phyloP scores from a whole-genome alignment of 768 basidiomycete genomes.

The Naganishia antarctica region DNA sequence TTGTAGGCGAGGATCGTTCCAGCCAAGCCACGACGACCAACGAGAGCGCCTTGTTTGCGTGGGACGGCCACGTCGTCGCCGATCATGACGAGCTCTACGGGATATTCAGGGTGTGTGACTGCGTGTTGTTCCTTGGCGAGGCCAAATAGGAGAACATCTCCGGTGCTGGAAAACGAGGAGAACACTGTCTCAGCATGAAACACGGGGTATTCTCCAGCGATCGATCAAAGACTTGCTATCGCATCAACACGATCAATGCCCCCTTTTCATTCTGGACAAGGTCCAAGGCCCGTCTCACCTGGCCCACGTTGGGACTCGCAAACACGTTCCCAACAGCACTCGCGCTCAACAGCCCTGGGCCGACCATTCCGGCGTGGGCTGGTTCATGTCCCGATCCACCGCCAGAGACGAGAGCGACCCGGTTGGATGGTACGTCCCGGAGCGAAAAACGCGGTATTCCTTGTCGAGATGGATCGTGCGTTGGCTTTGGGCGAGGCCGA shows the following conservation, averaged over 20 bases:
- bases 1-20: conserved; percentile 53
- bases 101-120: conserved; percentile 11
- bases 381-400: conserved; percentile 71
- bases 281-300: conserved; percentile 75
- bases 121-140: conserved; percentile 48
- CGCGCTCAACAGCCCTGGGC: conserved; percentile 71
- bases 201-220: not conserved
- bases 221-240: conserved; percentile 13
- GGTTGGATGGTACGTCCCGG: conserved; percentile 13
- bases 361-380: conserved; percentile 83
- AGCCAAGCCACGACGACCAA: conserved; percentile 51
- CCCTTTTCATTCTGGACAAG: conserved; percentile 46
- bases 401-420: conserved; percentile 38
- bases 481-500: conserved; percentile 65
- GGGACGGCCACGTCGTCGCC: conserved; percentile 53
- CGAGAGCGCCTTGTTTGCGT: conserved; percentile 49
- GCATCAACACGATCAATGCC: conserved; percentile 21
- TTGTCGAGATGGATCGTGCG: conserved; percentile 66
- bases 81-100: conserved; percentile 41
- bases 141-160: conserved; percentile 52
- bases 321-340: conserved; percentile 86
- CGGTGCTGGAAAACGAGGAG: too few species aligned
- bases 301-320: conserved; percentile 79
- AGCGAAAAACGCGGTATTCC: conserved; percentile 23
- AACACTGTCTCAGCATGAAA: too few species aligned